phyloP scores from a whole-genome alignment of 345 rosid species.

The Eucalyptus brandiana region DNA sequence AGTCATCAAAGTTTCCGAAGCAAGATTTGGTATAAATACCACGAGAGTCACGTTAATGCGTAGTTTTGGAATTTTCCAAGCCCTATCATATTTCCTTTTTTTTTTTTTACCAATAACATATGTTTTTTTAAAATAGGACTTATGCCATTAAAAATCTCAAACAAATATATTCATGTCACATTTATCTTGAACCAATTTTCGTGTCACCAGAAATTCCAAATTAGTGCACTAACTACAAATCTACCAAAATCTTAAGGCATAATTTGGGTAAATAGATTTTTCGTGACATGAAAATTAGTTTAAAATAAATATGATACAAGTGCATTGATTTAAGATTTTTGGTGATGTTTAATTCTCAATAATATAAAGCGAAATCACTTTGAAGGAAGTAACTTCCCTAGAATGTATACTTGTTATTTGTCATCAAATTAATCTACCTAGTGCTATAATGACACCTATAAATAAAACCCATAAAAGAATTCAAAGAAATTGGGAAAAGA shows the following conservation, averaged over 20 bases:
- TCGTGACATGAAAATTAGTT: neutral
- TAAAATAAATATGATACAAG: neutral
- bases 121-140: neutral
- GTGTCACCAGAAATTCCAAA: neutral
- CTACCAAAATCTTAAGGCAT: neutral
- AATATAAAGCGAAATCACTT: neutral
- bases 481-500: neutral
- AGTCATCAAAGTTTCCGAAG: neutral
- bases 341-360: neutral
- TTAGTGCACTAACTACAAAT: neutral
- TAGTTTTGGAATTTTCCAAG: too few species aligned
- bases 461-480: neutral
- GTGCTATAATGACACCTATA: neutral
- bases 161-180: rapidly evolving
- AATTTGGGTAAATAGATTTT: neutral
- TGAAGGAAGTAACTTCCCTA: neutral
- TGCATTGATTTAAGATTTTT: neutral
- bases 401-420: too few species aligned
- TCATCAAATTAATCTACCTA: neutral
- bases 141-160: neutral
- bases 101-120: too few species aligned
- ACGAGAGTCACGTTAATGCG: neutral
- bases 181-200: neutral
- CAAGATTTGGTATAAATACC: neutral
- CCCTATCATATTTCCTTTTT: neutral